Evolutionary conservation across 2,329 filamentous ascomycete species (phyloP), one percentile per base, ranked within the genome.

Genomic region (Fusarium lyarnte): DNA sequence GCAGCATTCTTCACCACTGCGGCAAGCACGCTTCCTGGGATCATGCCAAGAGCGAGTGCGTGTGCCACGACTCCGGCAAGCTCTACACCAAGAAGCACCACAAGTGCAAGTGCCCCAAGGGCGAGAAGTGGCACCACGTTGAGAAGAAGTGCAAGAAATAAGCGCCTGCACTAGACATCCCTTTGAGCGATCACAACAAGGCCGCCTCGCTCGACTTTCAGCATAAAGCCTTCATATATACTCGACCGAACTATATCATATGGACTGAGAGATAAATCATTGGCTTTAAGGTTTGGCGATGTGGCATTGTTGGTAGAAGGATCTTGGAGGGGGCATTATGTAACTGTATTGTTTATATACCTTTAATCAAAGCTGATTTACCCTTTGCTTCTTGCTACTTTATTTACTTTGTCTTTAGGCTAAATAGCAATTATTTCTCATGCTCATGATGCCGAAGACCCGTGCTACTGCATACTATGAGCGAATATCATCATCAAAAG

Each of bases 61-160:
- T 53, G 14, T 70, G 68, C 51, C 68, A 70, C 3, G 68, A 70
- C n/a, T 51, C 42, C 5, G 62, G 63, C 19, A 72, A 71, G 17
- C n/a, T 46, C 5, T 71, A 45, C 14, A 36, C 58, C 38, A 33
- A 49, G 27, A 43, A 72, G 13, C 63, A 72, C 27, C 61, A 72
- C 45, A 68, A 46, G 42, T 70, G 68, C 38, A 27, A 51, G 17
- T 71, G 68, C 29, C 68, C 68, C 35, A 67, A 72, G 63, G 68
- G 68, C 5, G 62, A 71, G 55, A 71, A 57, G 57, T 71, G 52
- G 68, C 55, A 71, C 23, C 68, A 69, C 16, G 7, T 58, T 21
- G 57, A 63, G 41, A 64, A 53, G 36, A 43, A 71, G 68, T 72
- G 62, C 62, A 68, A 67, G 45, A n/a, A 66, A 43, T 33, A 25